These are phyloP conservation scores for Mortierella claussenii DNA, from an alignment of 192 early-diverging fungal species.

Conservation along the genomic window DNA sequence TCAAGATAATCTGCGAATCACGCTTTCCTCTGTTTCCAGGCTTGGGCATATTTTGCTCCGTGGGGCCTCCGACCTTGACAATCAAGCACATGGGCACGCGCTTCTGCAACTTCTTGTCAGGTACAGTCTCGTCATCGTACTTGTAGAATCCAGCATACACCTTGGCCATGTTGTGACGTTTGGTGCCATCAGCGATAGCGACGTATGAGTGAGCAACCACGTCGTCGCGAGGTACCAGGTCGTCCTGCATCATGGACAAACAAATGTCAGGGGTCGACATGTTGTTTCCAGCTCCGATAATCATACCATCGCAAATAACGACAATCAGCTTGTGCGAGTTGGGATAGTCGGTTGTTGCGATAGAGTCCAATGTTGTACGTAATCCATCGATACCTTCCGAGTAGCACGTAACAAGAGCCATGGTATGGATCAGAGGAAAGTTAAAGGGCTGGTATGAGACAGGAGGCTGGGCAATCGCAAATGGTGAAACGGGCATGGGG, in stretches of 20 bases:
- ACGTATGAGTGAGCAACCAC: slow-evolving; percentile 84
- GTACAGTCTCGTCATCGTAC: slow-evolving; percentile 69
- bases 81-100: slow-evolving; percentile 79
- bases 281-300: slow-evolving; percentile 79
- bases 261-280: slow-evolving; percentile 84
- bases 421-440: slow-evolving; percentile 68
- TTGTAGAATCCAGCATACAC: slow-evolving; percentile 93
- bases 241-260: slow-evolving; percentile 81
- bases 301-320: slow-evolving; percentile 83
- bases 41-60: slow-evolving; percentile 68
- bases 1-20: slow-evolving; percentile 95
- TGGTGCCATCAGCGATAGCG: slow-evolving; percentile 92
- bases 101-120: slow-evolving; percentile 60
- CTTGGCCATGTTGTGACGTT: slow-evolving; percentile 93
- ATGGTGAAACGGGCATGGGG: slow-evolving; percentile 48
- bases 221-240: slow-evolving; percentile 66
- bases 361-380: slow-evolving; percentile 80
- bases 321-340: slow-evolving; percentile 83
- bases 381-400: slow-evolving; percentile 80
- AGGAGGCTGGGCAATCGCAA: slow-evolving; percentile 52
- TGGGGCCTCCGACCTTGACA: slow-evolving; percentile 76
- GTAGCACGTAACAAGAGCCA: slow-evolving; percentile 81
- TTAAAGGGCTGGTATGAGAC: slow-evolving; percentile 63
- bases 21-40: slow-evolving; percentile 95
- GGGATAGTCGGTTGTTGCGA: slow-evolving; percentile 80